Percentiles rank a stretch among this genome's conserved stretches.
Evolutionary conservation across 2,329 filamentous ascomycete species (phyloP).

Genomic region (Neoascochyta sp.): DNA sequence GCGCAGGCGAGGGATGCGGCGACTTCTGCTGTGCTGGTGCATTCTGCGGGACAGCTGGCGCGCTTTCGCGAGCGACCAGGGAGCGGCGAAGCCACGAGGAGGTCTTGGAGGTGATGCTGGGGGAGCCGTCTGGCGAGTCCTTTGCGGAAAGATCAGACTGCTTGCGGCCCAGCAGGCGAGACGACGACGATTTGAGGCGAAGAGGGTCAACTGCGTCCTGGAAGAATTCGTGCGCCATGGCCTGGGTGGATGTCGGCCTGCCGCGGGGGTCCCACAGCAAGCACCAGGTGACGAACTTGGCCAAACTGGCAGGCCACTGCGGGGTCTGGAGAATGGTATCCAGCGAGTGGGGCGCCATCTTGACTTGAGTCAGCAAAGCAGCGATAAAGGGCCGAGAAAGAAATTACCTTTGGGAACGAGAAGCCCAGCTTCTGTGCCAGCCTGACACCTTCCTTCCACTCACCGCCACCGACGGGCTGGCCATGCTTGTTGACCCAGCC

Average conservation of each 20-base stretch:
- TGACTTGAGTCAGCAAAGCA: conserved; percentile 35
- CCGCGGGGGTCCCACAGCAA: conserved; percentile 97
- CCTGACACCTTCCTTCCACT: conserved; percentile 93
- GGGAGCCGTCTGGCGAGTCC: conserved; percentile 54
- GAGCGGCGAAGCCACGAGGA: conserved; percentile 95
- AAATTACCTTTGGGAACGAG: conserved; percentile 77
- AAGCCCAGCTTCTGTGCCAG: conserved; percentile 95
- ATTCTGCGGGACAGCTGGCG: conserved; percentile 56
- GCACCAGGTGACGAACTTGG: conserved; percentile 96
- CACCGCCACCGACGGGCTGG: conserved; percentile 81
- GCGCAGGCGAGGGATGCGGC: conserved; percentile 42
- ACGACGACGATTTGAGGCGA: conserved; percentile 83
- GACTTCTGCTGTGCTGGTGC: conserved; percentile 41
- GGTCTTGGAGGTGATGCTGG: conserved; percentile 70
- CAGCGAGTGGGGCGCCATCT: conserved; percentile 97
- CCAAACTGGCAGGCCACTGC: conserved; percentile 85
- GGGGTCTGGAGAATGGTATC: conserved; percentile 87
- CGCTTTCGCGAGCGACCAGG: conserved; percentile 72
- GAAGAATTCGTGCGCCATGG: conserved; percentile 95
- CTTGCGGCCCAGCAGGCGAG: conserved; percentile 81
- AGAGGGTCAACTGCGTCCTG: conserved; percentile 86
- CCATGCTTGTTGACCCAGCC: conserved; percentile 97
- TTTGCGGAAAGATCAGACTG: conserved; percentile 73
- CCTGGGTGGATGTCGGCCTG: conserved; percentile 86
- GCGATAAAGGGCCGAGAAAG: neutral